Base-by-base conservation (phyloP, 371 early-diverging fungal species). In the Mucor irregularis region DNA sequence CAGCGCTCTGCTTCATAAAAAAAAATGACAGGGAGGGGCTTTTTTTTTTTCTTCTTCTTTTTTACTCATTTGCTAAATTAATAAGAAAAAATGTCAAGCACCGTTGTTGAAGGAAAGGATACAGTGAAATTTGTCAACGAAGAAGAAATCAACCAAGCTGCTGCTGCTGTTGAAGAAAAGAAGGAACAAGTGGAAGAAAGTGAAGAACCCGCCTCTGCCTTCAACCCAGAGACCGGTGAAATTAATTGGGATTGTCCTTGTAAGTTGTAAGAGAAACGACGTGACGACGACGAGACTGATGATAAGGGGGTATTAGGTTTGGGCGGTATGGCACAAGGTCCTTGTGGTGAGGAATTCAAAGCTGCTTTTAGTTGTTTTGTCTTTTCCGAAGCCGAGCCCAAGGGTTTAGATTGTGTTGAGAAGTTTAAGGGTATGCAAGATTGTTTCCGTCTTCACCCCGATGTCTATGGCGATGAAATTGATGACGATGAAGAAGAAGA, bases 241-340 rank as follows among this genome's bases (percentile, higher is more conserved):
- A 97, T 98, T 74, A 96, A 97, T 84, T 98, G 98, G 97, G 98
- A 97, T 76, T 95, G 95, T 66, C 97, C 97, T n/a, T 97, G 98
- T 78, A 72, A 70, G 74, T 64, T 34, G 2, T 14, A 14, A 21
- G 7, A 3, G 3, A 43, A 9, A 5, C 19, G 21, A 0, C 3
- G 10, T 5, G 3, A 4, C 14, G 7, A 29, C 5, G 25, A n/a
- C 19, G 26, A 50, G n/a, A 22, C 34, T 3, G 13, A 11, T 34
- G 16, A 28, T 25, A 22, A 30, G 49, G 10, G 26, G 10, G 22
- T 19, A 4, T 17, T 30, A 78, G 78, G 78, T 69, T 70, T 98
- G 13, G 96, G 90, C 9, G 90, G 90, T 42, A 97, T 97, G 97
- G 93, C 94, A 24, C 84, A 89, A n/a, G 92, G 91, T 11, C 96